Conservation (phyloP, 306 rosid species). For the Dalbergia oliveri region DNA sequence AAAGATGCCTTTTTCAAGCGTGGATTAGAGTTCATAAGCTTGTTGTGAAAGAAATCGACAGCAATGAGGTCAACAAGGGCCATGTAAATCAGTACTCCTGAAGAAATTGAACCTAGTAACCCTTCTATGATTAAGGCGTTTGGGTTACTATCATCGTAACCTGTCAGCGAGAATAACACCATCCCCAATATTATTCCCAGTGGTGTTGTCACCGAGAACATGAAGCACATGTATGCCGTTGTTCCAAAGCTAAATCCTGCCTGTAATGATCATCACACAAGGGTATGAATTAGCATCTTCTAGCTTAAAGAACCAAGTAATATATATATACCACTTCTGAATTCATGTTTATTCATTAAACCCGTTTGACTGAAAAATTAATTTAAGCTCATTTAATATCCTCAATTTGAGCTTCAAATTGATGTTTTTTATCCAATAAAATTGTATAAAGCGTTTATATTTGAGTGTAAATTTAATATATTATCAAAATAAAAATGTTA, state of each 20-base stretch:
- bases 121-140: constrained; percentile 92
- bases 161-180: constrained; percentile 77
- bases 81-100: constrained; percentile 93
- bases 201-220: constrained; percentile 96
- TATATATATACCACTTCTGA: background rate
- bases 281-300: constrained; percentile 7
- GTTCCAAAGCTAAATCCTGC: constrained; percentile 80
- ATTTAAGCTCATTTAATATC: too few species aligned
- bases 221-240: constrained; percentile 87
- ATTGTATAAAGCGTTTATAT: background rate
- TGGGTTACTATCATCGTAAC: constrained; percentile 82
- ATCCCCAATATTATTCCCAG: constrained; percentile 90
- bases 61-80: constrained; percentile 94
- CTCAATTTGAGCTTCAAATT: too few species aligned
- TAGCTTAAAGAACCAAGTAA: background rate
- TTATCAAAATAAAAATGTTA: too few species aligned
- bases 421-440: too few species aligned
- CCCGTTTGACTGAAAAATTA: too few species aligned
- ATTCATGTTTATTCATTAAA: too few species aligned
- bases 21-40: constrained; percentile 69
- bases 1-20: constrained; percentile 69
- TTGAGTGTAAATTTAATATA: too few species aligned
- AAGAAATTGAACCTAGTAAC: constrained; percentile 81
- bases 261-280: constrained; percentile 52
- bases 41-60: constrained; percentile 92